phyloP scores from a whole-genome alignment of 495 filamentous ascomycete genomes.

The Aspergillus steynii region DNA sequence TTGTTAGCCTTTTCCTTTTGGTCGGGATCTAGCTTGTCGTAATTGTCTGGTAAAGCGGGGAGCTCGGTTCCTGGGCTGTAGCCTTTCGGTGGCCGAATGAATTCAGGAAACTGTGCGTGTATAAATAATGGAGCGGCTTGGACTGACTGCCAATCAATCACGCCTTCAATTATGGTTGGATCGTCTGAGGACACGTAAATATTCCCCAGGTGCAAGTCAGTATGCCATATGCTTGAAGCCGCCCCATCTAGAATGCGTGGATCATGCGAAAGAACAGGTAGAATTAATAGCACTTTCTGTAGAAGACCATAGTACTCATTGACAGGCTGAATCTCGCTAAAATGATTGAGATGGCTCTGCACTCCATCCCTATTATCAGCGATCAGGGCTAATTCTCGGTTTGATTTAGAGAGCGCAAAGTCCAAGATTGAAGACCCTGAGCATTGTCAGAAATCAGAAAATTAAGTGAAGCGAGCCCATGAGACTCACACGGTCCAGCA shows the following conservation, averaged over 20 bases:
- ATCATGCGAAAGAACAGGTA: conserved; percentile 17
- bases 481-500: conserved; percentile 19
- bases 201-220: conserved; percentile 29
- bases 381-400: conserved; percentile 14
- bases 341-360: conserved; percentile 15
- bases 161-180: conserved; percentile 20
- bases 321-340: conserved; percentile 13
- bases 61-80: conserved; percentile 19
- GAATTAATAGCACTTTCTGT: conserved; percentile 8
- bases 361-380: conserved; percentile 8
- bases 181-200: conserved; percentile 25
- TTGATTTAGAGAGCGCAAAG: conserved; percentile 11
- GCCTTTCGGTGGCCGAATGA: conserved; percentile 23
- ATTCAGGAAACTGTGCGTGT: conserved; percentile 26
- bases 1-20: conserved; percentile 18
- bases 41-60: conserved; percentile 18
- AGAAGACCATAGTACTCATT: conserved; percentile 21
- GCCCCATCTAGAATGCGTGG: conserved; percentile 11
- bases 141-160: conserved; percentile 30
- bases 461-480: conserved; percentile 3
- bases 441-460: conserved; percentile 12
- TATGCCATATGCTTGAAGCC: conserved; percentile 23
- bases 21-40: conserved; percentile 16
- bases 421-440: conserved; percentile 13
- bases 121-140: conserved; percentile 22